A percentile compares a stretch with the other conserved stretches of the same genome.
These are phyloP conservation scores for Trametes cubensis DNA, from an alignment of 768 basidiomycete species.

Conservation along the genomic window DNA sequence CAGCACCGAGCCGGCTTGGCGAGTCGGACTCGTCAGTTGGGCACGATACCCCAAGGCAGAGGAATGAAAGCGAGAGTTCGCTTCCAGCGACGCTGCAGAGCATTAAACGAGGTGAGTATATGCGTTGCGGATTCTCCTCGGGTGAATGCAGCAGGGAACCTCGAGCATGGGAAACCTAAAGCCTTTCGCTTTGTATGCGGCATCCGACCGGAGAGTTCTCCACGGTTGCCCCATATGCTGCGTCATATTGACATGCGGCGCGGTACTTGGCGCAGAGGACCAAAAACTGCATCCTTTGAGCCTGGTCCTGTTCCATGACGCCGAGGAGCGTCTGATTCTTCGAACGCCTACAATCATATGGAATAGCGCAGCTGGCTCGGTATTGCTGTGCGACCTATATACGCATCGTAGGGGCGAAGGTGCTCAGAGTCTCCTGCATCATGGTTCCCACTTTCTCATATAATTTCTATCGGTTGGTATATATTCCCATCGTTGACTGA, in stretches of 20 bases:
- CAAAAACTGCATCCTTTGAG: too few species aligned
- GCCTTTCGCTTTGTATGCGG: neutral
- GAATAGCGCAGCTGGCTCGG: too few species aligned
- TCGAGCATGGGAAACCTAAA: neutral
- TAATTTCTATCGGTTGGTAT: neutral
- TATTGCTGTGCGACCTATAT: too few species aligned
- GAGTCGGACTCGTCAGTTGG: constrained; percentile 43
- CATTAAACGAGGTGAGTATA: constrained; percentile 43
- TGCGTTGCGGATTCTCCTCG: neutral
- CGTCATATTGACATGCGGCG: too few species aligned
- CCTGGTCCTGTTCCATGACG: too few species aligned
- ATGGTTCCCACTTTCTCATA: neutral
- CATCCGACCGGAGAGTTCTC: too few species aligned
- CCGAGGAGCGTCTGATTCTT: too few species aligned
- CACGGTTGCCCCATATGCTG: neutral
- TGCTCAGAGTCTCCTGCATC: too few species aligned
- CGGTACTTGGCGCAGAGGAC: too few species aligned
- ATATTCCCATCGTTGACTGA: neutral
- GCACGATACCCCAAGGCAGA: constrained; percentile 50
- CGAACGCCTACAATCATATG: too few species aligned
- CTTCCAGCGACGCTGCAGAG: constrained; percentile 41
- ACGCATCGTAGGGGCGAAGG: too few species aligned
- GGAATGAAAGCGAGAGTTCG: constrained; percentile 57
- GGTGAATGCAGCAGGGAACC: neutral
- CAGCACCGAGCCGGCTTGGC: constrained; percentile 26